Evolutionary conservation across 129 eudicot genomes (phyloP), one percentile per base, ranked within the genome.

Genomic region (Flaveria sonorensis): DNA sequence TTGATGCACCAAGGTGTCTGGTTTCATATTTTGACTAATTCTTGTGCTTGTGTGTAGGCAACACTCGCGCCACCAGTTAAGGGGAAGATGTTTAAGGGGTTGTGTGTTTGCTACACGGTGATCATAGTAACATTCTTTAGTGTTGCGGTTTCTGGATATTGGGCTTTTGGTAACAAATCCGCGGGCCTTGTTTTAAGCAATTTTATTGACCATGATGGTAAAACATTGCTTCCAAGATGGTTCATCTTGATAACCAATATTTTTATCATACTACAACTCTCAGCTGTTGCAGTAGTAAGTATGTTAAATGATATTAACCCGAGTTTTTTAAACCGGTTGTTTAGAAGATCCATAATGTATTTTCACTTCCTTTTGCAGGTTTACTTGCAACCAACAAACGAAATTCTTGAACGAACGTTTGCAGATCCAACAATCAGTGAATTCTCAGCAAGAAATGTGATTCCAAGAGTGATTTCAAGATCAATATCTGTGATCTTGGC

Each of bases 11-110:
- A 36, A 36, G 40, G 40, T 6, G 40, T 36, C 40, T 7, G 40
- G 40, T 36, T 36, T 47, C 13, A 13, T 23, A 28, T n/a, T 69
- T 57, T 10, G 30, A 60, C 76, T 68, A 23, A 53, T 45, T 68
- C 4, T 32, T 14, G 1, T 36, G 6, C 36, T 15, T 21, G 20
- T 40, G 47, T 87, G 55, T 40, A 93, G 98, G 98, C 98, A 40
- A 94, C 98, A 45, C 51, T 93, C 63, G 98, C 97, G 14, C 93
- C 98, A 23, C 98, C 98, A 9, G 96, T 94, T 68, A 87, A 84
- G 80, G 98, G 98, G 51, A 93, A 93, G 85, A 93, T 93, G 98
- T 93, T 93, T 77, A 93, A 91, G 77, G 98, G 97, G 53, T 76
- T 94, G 11, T 84, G 89, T 30, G 73, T 94, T 68, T 94, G 98